Evolutionary conservation across 208 protist genomes (phyloP), one percentile per base, ranked within the genome.

Genomic region (Histomonas meleagridis): DNA sequence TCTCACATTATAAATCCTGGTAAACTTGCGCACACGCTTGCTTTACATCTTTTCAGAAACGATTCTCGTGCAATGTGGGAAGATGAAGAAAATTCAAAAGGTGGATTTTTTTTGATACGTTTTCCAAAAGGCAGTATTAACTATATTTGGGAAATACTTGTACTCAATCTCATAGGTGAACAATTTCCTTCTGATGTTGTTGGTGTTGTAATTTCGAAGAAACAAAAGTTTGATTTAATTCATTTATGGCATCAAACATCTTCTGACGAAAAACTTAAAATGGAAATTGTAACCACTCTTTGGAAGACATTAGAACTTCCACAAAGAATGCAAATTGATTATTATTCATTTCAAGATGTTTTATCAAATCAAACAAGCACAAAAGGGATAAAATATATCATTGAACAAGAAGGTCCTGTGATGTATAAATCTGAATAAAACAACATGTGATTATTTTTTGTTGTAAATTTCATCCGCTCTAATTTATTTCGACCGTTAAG

Each of bases 1-100:
- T 86, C 76, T 26, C 76, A 86, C 55, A 86, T 86, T 26, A 57
- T 55, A 38, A 51, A n/a, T 38, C 76, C 76, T 40, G 76, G 55
- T 46, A 51, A 86, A 86, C 46, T 86, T 43, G 23, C 23, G 35
- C 40, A 0, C 9, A 48, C n/a, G 32, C 21, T 53, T 7, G 23
- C 76, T 5, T 12, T 86, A 18, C 76, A 86, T 5, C 32, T 86
- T 12, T 86, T 86, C 46, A 51, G 46, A 38, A 48, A 86, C 21
- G 76, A 57, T 32, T 86, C 43, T 32, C 43, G 46, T 9, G 76
- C 76, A 0, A 86, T 86, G 46, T 86, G 76, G 76, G 76, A 86
- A 86, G 76, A 86, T 55, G n/a, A 32, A 86, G 43, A 51, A 51
- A 86, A 51, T 55, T n/a, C n/a, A 55, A 86, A 86, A 57, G 76